Evolutionary conservation across 805 yeast genomes (phyloP), one percentile per base, ranked within the genome.

Genomic region (Pichia eremophila): DNA sequence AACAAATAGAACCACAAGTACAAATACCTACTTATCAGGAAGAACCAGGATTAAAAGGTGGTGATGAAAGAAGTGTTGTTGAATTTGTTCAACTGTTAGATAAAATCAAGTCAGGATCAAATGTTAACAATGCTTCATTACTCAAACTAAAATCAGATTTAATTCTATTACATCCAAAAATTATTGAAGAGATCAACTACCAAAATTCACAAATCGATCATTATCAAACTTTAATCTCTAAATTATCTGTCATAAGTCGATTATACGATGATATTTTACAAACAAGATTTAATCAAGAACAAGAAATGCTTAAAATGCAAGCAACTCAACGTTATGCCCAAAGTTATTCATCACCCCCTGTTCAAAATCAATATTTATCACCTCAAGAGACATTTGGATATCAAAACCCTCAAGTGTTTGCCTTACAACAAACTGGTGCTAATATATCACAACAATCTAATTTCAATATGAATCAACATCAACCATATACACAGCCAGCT

Each of bases 241-340:
- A 89, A 57, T 74, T 89, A 46, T 81, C 85, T 46, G 81, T 88
- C 6, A 81, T 87, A 32, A 76, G 81, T 58, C 74, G 83, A 51
- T 69, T 83, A n/a, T 89, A 88, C 57, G 95, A 88, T 61, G 77
- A 75, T 50, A 72, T 84, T 44, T 69, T 88, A 50, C 95, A 89
- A 50, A 66, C 70, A 29, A 63, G 81, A 60, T 63, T 73, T 52
- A 51, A 54, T 17, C 65, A 61, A 34, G 57, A 54, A 39, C 54
- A 57, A 31, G 52, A 47, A 28, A 43, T 41, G 42, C 8, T 45
- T 12, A 43, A 47, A 31, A 35, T 40, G 4, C 50, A 47, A 34
- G 12, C 27, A 4, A 36, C 43, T 14, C 12, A 29, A 9, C n/a
- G 25, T 31, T 22, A 22, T 15, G 8, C 10, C 3, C 18, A 2